phyloP scores from a whole-genome alignment of 257 asterid genomes.

The Jasminum sambac region DNA sequence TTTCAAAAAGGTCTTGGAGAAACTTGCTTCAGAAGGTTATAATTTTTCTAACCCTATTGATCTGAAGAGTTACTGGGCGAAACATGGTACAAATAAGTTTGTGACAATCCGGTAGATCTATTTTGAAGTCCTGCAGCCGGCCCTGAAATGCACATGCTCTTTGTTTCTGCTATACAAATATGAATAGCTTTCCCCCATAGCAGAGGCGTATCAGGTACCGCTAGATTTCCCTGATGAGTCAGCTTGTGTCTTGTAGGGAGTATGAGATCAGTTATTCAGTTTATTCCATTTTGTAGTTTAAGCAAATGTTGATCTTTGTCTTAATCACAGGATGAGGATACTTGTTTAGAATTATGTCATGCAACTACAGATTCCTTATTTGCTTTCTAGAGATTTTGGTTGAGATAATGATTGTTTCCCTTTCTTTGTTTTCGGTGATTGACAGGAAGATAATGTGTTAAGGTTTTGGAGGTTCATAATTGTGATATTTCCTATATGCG shows the following conservation, averaged over 20 bases:
- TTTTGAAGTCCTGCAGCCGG: constrained; percentile 35
- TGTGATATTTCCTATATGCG: neutral
- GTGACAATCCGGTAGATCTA: constrained; percentile 65
- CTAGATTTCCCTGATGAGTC: constrained; percentile 39
- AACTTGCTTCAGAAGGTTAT: constrained; percentile 69
- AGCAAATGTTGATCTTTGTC: constrained; percentile 34
- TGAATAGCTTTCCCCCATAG: constrained; percentile 37
- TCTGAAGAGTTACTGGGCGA: constrained; percentile 84
- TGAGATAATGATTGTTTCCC: constrained; percentile 3
- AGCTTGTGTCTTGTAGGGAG: constrained; percentile 32
- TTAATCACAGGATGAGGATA: constrained; percentile 32
- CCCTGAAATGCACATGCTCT: constrained; percentile 32
- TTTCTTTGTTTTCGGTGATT: constrained; percentile 12
- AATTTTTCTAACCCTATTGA: constrained; percentile 72
- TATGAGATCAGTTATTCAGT: constrained; percentile 28
- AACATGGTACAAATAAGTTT: constrained; percentile 90
- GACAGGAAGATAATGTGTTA: neutral
- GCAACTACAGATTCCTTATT: constrained; percentile 12
- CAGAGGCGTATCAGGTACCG: constrained; percentile 51
- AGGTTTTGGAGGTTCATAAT: neutral
- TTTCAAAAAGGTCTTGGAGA: constrained; percentile 81
- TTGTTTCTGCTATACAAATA: constrained; percentile 58
- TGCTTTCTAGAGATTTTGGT: constrained; percentile 17
- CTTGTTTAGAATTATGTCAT: constrained; percentile 32
- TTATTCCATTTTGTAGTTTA: constrained; percentile 41